Percentiles rank a stretch among this genome's conserved stretches.
Conservation (phyloP, 352 stramenopile genomes). For the Pythium apleroticum region DNA sequence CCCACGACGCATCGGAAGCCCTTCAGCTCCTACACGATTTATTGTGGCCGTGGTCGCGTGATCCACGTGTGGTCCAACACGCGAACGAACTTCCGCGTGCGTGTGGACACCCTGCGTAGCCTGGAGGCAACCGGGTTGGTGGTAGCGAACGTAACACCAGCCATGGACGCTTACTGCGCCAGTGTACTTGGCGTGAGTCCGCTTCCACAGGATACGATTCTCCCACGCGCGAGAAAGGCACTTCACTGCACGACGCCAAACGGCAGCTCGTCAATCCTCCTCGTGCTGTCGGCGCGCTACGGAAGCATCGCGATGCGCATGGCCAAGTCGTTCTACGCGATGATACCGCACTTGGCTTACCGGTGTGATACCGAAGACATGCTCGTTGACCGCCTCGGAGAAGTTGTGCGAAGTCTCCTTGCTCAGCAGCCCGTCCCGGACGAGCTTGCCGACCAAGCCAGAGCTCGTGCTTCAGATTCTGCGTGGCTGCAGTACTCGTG, state of each 20-base stretch:
- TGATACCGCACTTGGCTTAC: conserved; percentile 24
- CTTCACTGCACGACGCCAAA: conserved; percentile 24
- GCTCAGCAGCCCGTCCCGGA: neutral
- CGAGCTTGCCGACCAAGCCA: neutral
- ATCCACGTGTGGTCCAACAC: conserved; percentile 44
- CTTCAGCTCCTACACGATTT: conserved; percentile 31
- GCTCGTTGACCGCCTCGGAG: neutral
- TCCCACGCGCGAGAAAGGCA: conserved; percentile 30
- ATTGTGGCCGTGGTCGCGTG: conserved; percentile 36
- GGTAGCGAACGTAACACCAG: conserved; percentile 13
- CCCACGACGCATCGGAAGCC: neutral
- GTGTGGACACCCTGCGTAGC: conserved; percentile 38
- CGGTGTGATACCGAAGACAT: neutral
- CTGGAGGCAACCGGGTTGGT: conserved; percentile 27
- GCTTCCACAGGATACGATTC: conserved; percentile 13
- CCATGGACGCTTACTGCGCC: conserved; percentile 35
- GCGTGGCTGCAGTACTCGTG: conserved; percentile 3
- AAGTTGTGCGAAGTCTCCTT: neutral
- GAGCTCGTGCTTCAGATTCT: neutral
- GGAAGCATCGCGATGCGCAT: conserved; percentile 29
- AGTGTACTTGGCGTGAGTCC: conserved; percentile 27
- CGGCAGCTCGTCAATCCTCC: conserved; percentile 22
- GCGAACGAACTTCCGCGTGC: conserved; percentile 37
- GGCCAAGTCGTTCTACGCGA: conserved; percentile 19
- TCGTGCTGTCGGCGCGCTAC: conserved; percentile 43